Evolutionary conservation across 495 filamentous ascomycete species (phyloP).

Genomic region (Penicillium egyptiacum): DNA sequence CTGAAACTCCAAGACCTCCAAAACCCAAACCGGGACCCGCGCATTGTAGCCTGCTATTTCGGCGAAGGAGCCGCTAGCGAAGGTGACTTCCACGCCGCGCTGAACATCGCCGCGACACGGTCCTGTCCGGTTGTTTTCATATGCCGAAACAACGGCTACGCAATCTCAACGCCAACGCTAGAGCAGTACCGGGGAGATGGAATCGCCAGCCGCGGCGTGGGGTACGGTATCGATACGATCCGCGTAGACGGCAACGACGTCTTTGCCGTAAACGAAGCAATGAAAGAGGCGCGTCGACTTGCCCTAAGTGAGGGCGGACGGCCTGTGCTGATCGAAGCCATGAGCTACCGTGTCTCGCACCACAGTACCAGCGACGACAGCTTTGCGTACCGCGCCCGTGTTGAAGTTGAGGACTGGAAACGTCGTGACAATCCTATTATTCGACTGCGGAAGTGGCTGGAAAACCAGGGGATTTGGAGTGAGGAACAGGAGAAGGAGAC

Average conservation of each 20-base stretch:
- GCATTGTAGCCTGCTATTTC: constrained; percentile 88
- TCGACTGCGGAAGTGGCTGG: constrained; percentile 87
- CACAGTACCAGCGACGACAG: constrained; percentile 98
- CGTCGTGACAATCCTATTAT: constrained; percentile 92
- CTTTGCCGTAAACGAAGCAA: constrained; percentile 87
- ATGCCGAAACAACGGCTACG: constrained; percentile 96
- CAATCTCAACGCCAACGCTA: constrained; percentile 89
- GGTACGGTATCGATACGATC: constrained; percentile 96
- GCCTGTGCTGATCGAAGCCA: constrained; percentile 88
- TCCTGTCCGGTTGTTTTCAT: constrained; percentile 91
- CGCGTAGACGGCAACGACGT: constrained; percentile 97
- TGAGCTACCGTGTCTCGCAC: constrained; percentile 96
- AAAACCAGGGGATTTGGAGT: constrained; percentile 77
- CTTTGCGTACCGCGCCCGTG: constrained; percentile 89
- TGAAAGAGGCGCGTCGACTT: constrained; percentile 70
- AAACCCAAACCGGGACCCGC: constrained; percentile 62
- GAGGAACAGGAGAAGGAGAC: constrained; percentile 78
- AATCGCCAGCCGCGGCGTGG: constrained; percentile 90
- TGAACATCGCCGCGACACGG: constrained; percentile 94
- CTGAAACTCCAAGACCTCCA: constrained; percentile 80
- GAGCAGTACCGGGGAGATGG: constrained; percentile 98
- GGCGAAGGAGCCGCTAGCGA: constrained; percentile 97
- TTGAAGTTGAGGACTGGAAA: constrained; percentile 99
- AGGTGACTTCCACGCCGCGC: constrained; percentile 94
- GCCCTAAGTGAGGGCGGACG: constrained; percentile 75